Base-by-base conservation (phyloP, 495 filamentous ascomycete species). In the Cudoniella acicularis region DNA sequence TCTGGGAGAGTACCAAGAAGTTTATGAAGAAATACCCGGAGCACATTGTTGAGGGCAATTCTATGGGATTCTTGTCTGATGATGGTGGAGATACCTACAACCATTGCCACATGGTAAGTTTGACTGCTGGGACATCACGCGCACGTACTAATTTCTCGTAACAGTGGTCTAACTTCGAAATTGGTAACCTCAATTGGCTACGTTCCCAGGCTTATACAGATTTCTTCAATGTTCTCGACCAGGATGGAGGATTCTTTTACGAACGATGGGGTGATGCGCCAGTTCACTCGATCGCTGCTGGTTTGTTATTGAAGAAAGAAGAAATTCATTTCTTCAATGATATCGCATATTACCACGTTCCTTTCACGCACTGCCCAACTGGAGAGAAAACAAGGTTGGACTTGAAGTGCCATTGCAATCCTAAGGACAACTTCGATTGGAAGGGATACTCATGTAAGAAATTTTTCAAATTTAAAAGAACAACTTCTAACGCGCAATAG, bases 301-400 rank as follows among this genome's bases (percentile, higher is more conserved):
- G 80, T 13, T 72, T 97, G 2, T 80, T 96, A 70, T 77, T 98
- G 60, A 83, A 86, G 67, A 96, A 96, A 76, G 88, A 95, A 56
- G 82, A 98, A 69, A 86, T 98, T 62, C 93, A 98, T 67, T 98
- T 98, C 78, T 98, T 96, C 79, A 90, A 98, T 68, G 94, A 98
- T 67, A 98, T 98, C 64, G 94, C 89, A 56, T 98, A 98, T 74
- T 98, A 91, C 73, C 94, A 98, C 68, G 89, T 96, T n/a, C 94
- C 94, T 6, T 98, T 98, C 69, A 98, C 93, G 21, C 94, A 98
- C 75, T 98, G 94, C 70, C 94, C 94, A 2, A 94, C 89, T 0
- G 87, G 86, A 22, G 91, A 98, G 72, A 76, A 94, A 72, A 80
- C 80, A 27, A 79, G 91, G 59, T 68, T 90, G 57, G 87, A 96